phyloP scores from a whole-genome alignment of 2,329 filamentous ascomycete genomes.

The Cladophialophora carrionii region DNA sequence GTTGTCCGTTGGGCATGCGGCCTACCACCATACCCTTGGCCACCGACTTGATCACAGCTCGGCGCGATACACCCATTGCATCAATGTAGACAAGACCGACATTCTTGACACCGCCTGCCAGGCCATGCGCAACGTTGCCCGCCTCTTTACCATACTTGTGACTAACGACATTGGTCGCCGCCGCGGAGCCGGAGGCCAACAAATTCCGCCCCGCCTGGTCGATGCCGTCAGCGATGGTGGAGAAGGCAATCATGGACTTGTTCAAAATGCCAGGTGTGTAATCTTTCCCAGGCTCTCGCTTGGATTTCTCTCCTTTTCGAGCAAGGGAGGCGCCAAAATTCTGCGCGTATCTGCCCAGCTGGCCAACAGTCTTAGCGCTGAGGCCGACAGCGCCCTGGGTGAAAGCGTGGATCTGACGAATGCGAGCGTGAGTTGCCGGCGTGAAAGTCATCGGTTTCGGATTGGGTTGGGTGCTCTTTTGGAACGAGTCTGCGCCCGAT shows the following conservation, averaged over 20 bases:
- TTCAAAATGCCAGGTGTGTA: slow-evolving; percentile 94
- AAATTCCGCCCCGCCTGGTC: slow-evolving; percentile 82
- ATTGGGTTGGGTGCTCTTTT: slow-evolving; percentile 75
- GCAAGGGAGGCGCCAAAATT: slow-evolving; percentile 80
- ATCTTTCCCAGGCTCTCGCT: slow-evolving; percentile 69
- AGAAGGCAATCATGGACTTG: slow-evolving; percentile 95
- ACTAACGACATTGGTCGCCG: slow-evolving; percentile 83
- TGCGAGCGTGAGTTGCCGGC: slow-evolving; percentile 78
- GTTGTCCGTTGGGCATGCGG: slow-evolving; percentile 53
- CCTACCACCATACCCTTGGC: slow-evolving; percentile 83
- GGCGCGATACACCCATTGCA: slow-evolving; percentile 85
- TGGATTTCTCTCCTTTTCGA: slow-evolving; percentile 62
- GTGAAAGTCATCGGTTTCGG: slow-evolving; percentile 84
- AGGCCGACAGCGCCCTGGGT: slow-evolving; percentile 77
- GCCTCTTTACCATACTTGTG: slow-evolving; percentile 89
- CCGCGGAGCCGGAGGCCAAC: slow-evolving; percentile 71
- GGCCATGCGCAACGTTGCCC: slow-evolving; percentile 70
- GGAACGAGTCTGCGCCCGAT: slow-evolving; percentile 76
- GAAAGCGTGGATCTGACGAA: slow-evolving; percentile 87
- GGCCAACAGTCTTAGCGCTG: slow-evolving; percentile 83
- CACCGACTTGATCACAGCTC: slow-evolving; percentile 89
- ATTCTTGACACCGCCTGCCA: slow-evolving; percentile 90
- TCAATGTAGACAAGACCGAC: slow-evolving; percentile 98
- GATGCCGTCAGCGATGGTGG: slow-evolving; percentile 89
- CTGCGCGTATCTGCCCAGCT: slow-evolving; percentile 81